These are phyloP conservation scores for Penicillium occitanis DNA, from an alignment of 2,329 filamentous ascomycete genomes.

Conservation along the genomic window DNA sequence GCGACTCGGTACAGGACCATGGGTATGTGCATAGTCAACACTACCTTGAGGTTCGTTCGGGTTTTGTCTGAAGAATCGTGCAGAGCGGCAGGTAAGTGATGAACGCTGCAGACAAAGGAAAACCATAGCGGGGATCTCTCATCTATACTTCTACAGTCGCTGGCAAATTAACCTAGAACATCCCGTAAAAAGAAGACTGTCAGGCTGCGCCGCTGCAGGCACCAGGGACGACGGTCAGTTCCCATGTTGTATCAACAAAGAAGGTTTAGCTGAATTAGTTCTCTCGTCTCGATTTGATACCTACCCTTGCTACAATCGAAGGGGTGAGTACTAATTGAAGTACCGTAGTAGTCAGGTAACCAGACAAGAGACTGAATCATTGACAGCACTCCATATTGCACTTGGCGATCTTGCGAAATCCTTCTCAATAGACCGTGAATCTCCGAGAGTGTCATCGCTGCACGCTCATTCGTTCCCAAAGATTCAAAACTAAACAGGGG, in stretches of 20 bases:
- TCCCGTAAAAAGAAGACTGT: neutral
- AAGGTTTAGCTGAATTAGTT: neutral
- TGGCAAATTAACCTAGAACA: neutral
- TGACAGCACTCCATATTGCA: neutral
- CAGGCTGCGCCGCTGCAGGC: neutral
- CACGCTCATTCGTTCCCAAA: conserved; percentile 2
- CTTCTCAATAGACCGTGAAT: neutral
- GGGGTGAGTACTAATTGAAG: neutral
- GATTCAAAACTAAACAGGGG: neutral
- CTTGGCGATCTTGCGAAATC: neutral
- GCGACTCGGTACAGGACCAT: conserved; percentile 10
- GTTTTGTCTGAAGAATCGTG: neutral
- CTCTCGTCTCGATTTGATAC: neutral
- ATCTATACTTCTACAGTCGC: neutral
- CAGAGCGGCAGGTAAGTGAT: neutral
- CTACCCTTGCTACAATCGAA: neutral
- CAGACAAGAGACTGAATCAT: neutral
- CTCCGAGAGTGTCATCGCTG: neutral
- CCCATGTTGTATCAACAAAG: neutral
- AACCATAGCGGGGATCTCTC: neutral
- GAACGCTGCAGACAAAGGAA: neutral
- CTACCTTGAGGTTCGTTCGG: neutral
- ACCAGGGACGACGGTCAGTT: neutral
- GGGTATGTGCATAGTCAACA: conserved; percentile 2
- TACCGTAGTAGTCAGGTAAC: neutral